phyloP scores from a whole-genome alignment of 257 asterid species.

The Nicotiana otophora region DNA sequence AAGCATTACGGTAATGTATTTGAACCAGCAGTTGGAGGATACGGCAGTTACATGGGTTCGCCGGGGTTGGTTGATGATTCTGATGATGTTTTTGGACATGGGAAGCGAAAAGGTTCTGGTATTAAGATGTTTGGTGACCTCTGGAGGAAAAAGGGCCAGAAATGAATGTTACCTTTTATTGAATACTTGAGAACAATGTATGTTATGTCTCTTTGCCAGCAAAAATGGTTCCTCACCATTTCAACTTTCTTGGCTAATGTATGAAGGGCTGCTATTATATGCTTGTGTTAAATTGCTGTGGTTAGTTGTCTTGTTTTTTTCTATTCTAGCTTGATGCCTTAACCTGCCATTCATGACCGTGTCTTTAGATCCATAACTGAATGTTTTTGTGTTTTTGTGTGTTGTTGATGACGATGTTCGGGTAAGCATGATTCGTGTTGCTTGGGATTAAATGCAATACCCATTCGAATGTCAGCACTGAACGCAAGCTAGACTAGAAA shows the following conservation, averaged over 20 bases:
- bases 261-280: neutral
- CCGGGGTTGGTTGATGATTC: slow-evolving; percentile 49
- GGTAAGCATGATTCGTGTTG: neutral
- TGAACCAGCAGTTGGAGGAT: slow-evolving; percentile 32
- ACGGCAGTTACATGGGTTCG: slow-evolving; percentile 47
- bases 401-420: neutral
- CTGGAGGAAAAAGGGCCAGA: slow-evolving; percentile 85
- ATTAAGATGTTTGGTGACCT: slow-evolving; percentile 82
- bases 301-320: neutral
- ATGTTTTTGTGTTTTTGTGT: neutral
- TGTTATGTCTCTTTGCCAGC: neutral
- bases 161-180: slow-evolving; percentile 12
- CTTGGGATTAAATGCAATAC: neutral
- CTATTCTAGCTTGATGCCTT: neutral
- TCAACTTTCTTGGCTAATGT: neutral
- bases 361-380: neutral
- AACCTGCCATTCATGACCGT: neutral
- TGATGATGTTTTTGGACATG: slow-evolving; percentile 57
- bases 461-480: neutral
- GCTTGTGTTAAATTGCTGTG: neutral
- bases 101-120: slow-evolving; percentile 69
- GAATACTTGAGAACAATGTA: neutral
- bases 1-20: slow-evolving; percentile 44
- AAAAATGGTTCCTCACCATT: slow-evolving; percentile 43
- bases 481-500: neutral